These are phyloP conservation scores for Amaranthus tricolor DNA, from an alignment of 179 eudicot genomes.

Conservation along the genomic window DNA sequence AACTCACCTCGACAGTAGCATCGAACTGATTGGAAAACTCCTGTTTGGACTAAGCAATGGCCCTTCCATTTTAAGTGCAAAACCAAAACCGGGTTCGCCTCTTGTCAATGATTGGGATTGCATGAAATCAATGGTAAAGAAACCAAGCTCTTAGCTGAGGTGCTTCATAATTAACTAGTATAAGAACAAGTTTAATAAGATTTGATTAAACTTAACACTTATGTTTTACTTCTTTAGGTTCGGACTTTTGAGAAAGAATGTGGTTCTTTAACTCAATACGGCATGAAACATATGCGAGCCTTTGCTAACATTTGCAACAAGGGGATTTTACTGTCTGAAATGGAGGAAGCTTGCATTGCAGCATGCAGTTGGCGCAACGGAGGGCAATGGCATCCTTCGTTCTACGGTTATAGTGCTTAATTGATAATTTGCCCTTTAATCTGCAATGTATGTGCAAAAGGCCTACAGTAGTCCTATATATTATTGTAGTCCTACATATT, in stretches of 20 bases:
- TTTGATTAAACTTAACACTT: too few species aligned
- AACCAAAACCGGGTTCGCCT: conserved; percentile 46
- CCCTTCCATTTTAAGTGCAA: conserved; percentile 40
- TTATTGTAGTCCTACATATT: conserved; percentile 3
- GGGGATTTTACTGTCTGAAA: conserved; percentile 30
- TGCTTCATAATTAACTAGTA: neutral
- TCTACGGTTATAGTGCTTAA: conserved; percentile 57
- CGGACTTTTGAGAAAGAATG: conserved; percentile 71
- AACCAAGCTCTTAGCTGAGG: too few species aligned
- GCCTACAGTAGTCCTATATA: neutral
- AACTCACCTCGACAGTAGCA: conserved; percentile 66
- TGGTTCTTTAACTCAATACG: conserved; percentile 83
- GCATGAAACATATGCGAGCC: conserved; percentile 94
- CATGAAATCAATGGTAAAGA: conserved; percentile 60
- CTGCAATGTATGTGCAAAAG: neutral
- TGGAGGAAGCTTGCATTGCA: conserved; percentile 56
- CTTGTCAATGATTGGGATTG: conserved; percentile 90
- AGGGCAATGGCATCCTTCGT: conserved; percentile 35
- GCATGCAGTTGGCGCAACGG: conserved; percentile 51
- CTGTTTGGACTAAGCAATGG: conserved; percentile 68
- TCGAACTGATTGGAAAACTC: conserved; percentile 58
- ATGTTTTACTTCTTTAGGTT: conserved; percentile 37
- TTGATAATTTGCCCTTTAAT: conserved; percentile 5
- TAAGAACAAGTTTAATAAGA: neutral
- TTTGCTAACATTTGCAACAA: conserved; percentile 87